phyloP scores from a whole-genome alignment of 2,329 filamentous ascomycete genomes.

The Penicillium sp. region DNA sequence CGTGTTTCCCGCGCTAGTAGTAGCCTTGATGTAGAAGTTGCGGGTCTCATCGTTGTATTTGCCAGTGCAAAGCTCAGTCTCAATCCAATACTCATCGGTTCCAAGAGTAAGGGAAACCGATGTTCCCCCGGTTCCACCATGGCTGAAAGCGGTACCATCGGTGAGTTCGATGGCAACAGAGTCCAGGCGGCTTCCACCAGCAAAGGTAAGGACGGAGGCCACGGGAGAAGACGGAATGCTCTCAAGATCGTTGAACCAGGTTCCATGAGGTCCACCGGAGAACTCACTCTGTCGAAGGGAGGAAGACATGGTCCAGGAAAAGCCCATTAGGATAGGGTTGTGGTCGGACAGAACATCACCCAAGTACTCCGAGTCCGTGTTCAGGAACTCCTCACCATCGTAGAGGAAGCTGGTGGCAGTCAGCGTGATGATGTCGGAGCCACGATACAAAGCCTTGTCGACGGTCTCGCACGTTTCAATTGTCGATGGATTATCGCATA shows the following conservation, averaged over 20 bases:
- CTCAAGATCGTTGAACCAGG: slow-evolving; percentile 59
- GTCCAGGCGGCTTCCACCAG: slow-evolving; percentile 54
- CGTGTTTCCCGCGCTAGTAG: slow-evolving; percentile 51
- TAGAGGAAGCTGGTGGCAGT: slow-evolving; percentile 50
- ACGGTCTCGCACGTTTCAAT: slow-evolving; percentile 62
- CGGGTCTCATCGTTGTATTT: slow-evolving; percentile 49
- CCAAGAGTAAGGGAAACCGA: slow-evolving; percentile 46
- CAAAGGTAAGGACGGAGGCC: slow-evolving; percentile 42
- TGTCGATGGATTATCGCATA: slow-evolving; percentile 61
- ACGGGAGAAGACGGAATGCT: slow-evolving; percentile 32
- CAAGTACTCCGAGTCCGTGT: slow-evolving; percentile 46
- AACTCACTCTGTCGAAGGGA: slow-evolving; percentile 45
- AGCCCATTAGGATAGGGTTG: slow-evolving; percentile 53
- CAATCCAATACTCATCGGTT: slow-evolving; percentile 50
- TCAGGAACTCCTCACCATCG: slow-evolving; percentile 57
- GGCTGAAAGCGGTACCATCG: slow-evolving; percentile 51
- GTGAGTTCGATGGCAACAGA: slow-evolving; percentile 50
- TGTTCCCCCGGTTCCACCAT: slow-evolving; percentile 57
- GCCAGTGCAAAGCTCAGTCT: slow-evolving; percentile 54
- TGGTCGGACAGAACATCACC: slow-evolving; percentile 60
- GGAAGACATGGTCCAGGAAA: slow-evolving; percentile 47
- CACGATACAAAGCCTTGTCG: slow-evolving; percentile 60
- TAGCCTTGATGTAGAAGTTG: slow-evolving; percentile 58
- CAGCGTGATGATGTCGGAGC: slow-evolving; percentile 51
- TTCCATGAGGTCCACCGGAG: slow-evolving; percentile 30